Percentiles rank a stretch among this genome's conserved stretches.
Evolutionary conservation across 139 green algal genomes (phyloP).

Genomic region (Chlorella ohadii): DNA sequence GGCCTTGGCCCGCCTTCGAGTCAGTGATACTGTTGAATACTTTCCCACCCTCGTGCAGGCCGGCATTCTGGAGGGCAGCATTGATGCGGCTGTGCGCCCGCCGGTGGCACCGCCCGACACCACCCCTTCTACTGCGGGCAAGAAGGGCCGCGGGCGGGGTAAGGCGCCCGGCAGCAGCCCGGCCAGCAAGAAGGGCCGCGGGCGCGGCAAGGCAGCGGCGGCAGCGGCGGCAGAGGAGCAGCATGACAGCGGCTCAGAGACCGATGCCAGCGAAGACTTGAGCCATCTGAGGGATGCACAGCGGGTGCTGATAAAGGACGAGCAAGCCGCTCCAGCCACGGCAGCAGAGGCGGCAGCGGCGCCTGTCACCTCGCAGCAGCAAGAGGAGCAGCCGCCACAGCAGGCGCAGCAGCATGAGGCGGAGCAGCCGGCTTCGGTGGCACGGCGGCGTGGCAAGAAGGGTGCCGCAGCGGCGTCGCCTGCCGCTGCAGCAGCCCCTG

Average conservation of each 20-base stretch:
- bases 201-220: not conserved
- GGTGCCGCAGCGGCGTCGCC: not conserved
- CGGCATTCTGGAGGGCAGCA: constrained; percentile 13
- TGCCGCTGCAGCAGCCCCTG: not conserved
- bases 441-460: not conserved
- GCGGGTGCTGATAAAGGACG: not conserved
- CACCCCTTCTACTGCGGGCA: not conserved
- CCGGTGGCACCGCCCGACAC: not conserved
- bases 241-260: not conserved
- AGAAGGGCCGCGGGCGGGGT: not conserved
- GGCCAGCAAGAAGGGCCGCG: not conserved
- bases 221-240: not conserved
- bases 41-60: not conserved
- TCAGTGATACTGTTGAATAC: no score
- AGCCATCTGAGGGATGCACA: not conserved
- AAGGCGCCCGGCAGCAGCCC: not conserved
- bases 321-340: not conserved
- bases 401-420: not conserved
- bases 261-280: constrained; percentile 7
- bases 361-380: not conserved
- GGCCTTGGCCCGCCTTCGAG: no score
- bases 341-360: not conserved
- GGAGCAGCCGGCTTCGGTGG: not conserved
- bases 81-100: not conserved
- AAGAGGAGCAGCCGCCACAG: not conserved